Evolutionary conservation across 805 yeast genomes (phyloP), one percentile per base, ranked within the genome.

Genomic region (Pichia insulana): DNA sequence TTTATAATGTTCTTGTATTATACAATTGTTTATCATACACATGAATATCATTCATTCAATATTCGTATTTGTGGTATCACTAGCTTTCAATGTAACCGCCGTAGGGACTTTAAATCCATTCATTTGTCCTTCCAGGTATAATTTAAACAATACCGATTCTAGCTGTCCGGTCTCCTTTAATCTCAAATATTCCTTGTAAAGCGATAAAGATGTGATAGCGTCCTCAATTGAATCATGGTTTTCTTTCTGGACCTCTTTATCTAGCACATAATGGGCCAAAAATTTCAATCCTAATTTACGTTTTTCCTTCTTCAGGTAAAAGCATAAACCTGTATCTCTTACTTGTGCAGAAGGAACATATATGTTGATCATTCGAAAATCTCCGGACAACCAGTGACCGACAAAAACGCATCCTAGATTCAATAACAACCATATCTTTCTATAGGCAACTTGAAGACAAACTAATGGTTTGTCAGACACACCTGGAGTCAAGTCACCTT

Each of bases 221-320:
- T 92, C 99, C 56, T 92, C 98, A 36, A 92, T 88, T 1, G 97
- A 90, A 58, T 94, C 97, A 62, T 92, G 99, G 56, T 90, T 90
- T 2, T 92, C 95, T 3, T 78, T 78, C 59, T 92, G 99, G 27
- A 94, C 95, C 38, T 78, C 73, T 47, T 77, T 79, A 28, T 73
- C 74, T 41, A 92, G 67, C 37, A 90, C 68, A 25, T 78, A 77
- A 71, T 88, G 88, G 11, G 95, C 87, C 57, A 92, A 65, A 58
- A 87, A 92, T 56, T 90, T 82, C 51, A 92, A 71, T 3, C 96
- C 85, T 30, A 92, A 67, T 47, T 78, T 82, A 46, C 98, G 67
- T 54, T 83, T 85, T 50, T 78, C 72, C 37, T 82, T 80, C 39
- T 83, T 78, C 50, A 85, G 69, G 60, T 80, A 84, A 62, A 76